Conservation (phyloP, 352 stramenopile species). For the Globisporangium sylvaticum region DNA sequence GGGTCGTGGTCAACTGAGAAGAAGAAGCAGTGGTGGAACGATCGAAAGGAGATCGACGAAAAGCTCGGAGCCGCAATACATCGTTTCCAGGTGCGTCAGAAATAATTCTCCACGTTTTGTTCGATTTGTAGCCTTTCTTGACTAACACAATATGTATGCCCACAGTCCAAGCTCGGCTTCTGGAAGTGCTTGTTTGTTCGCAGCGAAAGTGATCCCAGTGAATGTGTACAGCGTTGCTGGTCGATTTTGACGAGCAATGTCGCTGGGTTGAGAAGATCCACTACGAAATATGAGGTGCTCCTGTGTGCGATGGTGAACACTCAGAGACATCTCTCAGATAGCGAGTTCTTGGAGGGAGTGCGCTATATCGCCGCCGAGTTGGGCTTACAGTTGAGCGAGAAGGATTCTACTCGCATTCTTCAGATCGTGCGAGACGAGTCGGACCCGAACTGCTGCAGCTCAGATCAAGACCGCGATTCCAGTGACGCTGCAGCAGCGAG, state of each 20-base stretch:
- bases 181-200: constrained; percentile 52
- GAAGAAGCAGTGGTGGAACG: constrained; percentile 81
- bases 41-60: constrained; percentile 50
- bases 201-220: constrained; percentile 10
- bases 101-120: background rate
- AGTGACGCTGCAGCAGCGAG: constrained; percentile 1
- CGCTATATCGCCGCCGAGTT: constrained; percentile 34
- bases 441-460: background rate
- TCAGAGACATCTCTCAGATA: constrained; percentile 31
- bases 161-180: constrained; percentile 43
- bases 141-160: background rate
- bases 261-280: constrained; percentile 8
- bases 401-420: constrained; percentile 8
- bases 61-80: constrained; percentile 34
- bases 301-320: constrained; percentile 33
- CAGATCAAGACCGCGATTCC: background rate
- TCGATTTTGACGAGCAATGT: constrained; percentile 15
- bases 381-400: constrained; percentile 15
- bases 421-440: constrained; percentile 12
- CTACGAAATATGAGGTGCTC: constrained; percentile 24
- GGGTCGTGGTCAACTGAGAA: constrained; percentile 46
- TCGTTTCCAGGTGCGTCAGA: constrained; percentile 47
- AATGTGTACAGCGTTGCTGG: constrained; percentile 31
- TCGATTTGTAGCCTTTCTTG: background rate
- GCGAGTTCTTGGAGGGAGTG: constrained; percentile 38